Conservation (phyloP, 1,284 basidiomycete species). For the Irpex sp. region DNA sequence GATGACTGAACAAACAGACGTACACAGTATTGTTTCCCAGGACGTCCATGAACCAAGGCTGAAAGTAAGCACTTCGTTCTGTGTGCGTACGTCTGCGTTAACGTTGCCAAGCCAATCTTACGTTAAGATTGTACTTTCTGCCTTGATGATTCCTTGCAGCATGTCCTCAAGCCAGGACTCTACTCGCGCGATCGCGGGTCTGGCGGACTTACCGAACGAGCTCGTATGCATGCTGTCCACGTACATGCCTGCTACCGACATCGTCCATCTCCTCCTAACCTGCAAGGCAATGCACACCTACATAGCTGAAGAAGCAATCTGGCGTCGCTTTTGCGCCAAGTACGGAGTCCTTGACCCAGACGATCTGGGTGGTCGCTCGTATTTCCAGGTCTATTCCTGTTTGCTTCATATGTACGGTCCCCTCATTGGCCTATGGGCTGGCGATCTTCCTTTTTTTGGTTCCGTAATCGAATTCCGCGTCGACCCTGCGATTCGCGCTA, state of each 20-base stretch:
- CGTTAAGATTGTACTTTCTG: no score
- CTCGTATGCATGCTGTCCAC: constrained; percentile 16
- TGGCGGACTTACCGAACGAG: constrained; percentile 19
- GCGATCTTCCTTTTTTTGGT: constrained; percentile 12
- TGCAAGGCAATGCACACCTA: constrained; percentile 16
- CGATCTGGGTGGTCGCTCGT: constrained; percentile 1
- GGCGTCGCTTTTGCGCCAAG: constrained; percentile 13
- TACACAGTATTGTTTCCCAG: no score
- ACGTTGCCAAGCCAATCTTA: no score
- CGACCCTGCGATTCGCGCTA: constrained; percentile 2
- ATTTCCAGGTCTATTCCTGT: constrained; percentile 5
- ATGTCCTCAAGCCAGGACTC: no score
- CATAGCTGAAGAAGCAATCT: constrained; percentile 17
- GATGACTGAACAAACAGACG: no score
- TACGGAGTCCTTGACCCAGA: constrained; percentile 3
- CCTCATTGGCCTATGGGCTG: constrained; percentile 14
- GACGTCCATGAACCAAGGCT: no score
- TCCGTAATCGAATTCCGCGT: constrained; percentile 13
- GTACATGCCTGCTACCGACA: constrained; percentile 15
- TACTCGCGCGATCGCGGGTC: neutral
- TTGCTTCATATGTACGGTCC: constrained; percentile 11
- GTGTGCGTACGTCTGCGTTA: no score
- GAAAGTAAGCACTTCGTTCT: no score
- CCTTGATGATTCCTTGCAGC: no score
- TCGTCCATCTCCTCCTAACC: constrained; percentile 19